Conservation (phyloP, 2,329 filamentous ascomycete genomes). For the Volutella citrinella region DNA sequence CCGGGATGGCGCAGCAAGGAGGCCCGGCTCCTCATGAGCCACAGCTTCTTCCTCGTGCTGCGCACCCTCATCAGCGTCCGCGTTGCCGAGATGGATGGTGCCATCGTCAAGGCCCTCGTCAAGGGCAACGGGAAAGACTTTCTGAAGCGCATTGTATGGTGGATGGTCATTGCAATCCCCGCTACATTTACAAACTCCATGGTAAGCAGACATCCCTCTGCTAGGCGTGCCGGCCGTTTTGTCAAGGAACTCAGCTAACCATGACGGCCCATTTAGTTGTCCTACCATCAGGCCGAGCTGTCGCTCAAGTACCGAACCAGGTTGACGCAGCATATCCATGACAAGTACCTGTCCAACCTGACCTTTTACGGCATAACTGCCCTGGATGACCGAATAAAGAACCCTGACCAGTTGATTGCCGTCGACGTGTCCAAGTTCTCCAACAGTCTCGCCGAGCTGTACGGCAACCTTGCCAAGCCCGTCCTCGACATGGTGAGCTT, state of each 20-base stretch:
- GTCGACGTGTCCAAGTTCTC: slow-evolving; percentile 97
- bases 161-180: slow-evolving; percentile 95
- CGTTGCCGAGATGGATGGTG: slow-evolving; percentile 93
- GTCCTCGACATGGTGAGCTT: slow-evolving; percentile 84
- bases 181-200: slow-evolving; percentile 99
- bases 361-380: slow-evolving; percentile 97
- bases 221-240: no score
- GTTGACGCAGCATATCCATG: slow-evolving; percentile 91
- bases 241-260: no score
- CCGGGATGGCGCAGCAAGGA: slow-evolving; percentile 90
- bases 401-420: slow-evolving; percentile 94
- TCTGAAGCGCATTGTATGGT: slow-evolving; percentile 84
- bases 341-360: slow-evolving; percentile 94
- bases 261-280: no score
- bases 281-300: slow-evolving; percentile 94
- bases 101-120: slow-evolving; percentile 87
- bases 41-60: slow-evolving; percentile 88
- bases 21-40: slow-evolving; percentile 78
- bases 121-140: slow-evolving; percentile 91
- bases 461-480: slow-evolving; percentile 94
- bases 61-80: slow-evolving; percentile 91
- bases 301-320: slow-evolving; percentile 90
- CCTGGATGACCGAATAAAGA: slow-evolving; percentile 96
- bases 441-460: slow-evolving; percentile 89
- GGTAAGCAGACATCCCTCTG: no score